Evolutionary conservation across 208 protist genomes (phyloP).

Genomic region (Crithidia brevicula): DNA sequence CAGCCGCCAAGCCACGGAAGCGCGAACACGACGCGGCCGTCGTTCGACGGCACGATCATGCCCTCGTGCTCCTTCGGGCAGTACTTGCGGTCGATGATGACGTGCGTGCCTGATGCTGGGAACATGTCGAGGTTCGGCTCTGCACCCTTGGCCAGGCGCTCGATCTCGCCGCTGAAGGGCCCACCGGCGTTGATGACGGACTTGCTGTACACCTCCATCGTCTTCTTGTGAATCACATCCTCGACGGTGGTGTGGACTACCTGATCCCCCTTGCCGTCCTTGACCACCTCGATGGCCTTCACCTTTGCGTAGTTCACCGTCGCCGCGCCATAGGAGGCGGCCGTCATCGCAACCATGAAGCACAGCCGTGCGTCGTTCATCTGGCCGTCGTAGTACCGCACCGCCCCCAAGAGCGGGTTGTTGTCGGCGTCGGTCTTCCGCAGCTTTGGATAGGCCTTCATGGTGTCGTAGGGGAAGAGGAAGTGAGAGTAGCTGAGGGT

Average conservation of each 20-base stretch:
- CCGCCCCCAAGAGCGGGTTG: conserved; percentile 80
- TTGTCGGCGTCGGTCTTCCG: conserved; percentile 53
- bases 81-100: conserved; percentile 83
- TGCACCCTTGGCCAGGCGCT: conserved; percentile 73
- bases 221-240: conserved; percentile 78
- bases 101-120: conserved; percentile 85
- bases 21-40: conserved; percentile 95
- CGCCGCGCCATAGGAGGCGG: conserved; percentile 88
- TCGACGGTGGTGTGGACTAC: conserved; percentile 74
- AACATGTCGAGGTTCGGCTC: conserved; percentile 57
- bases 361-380: conserved; percentile 97
- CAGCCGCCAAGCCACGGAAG: conserved; percentile 94
- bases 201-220: conserved; percentile 82
- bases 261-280: conserved; percentile 47
- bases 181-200: conserved; percentile 92
- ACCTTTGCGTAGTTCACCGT: conserved; percentile 94
- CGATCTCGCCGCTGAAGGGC: conserved; percentile 82
- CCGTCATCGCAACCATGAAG: conserved; percentile 93
- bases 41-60: conserved; percentile 90
- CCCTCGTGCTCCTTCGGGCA: conserved; percentile 74
- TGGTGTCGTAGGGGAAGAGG: conserved; percentile 75
- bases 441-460: conserved; percentile 82
- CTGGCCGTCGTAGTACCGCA: conserved; percentile 96
- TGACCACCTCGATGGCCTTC: conserved; percentile 55
- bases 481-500: conserved; percentile 86